Conservation (phyloP, 257 asterid species). For the Penstemon davidsonii region DNA sequence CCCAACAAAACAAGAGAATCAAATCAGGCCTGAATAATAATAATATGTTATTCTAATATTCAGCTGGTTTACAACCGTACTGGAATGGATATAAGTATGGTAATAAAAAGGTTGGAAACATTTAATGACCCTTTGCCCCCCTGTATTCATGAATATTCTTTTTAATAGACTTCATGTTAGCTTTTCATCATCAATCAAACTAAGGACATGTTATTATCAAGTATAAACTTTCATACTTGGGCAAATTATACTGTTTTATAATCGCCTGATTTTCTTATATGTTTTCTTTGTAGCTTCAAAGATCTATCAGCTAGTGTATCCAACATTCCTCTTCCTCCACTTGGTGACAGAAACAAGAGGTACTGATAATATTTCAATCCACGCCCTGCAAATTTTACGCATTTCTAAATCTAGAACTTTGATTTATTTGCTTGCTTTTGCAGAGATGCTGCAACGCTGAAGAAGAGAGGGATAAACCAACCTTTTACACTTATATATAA, state of each 20-base stretch:
- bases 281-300: slow-evolving; percentile 45
- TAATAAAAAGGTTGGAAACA: too few relatives aligned
- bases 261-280: slow-evolving; percentile 15
- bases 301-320: slow-evolving; percentile 51
- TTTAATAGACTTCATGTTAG: background rate
- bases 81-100: too few relatives aligned
- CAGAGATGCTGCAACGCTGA: slow-evolving; percentile 80
- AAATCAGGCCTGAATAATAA: too few relatives aligned
- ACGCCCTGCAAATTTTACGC: background rate
- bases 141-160: background rate
- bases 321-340: slow-evolving; percentile 61
- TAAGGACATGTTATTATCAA: too few relatives aligned
- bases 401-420: background rate
- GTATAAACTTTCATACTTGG: too few relatives aligned
- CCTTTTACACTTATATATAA: slow-evolving; percentile 42
- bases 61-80: too few relatives aligned
- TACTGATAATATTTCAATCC: slow-evolving; percentile 23
- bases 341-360: slow-evolving; percentile 68
- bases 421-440: slow-evolving; percentile 16
- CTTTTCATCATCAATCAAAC: background rate
- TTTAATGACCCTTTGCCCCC: too few relatives aligned
- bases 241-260: too few relatives aligned
- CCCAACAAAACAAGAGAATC: too few relatives aligned
- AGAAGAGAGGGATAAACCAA: slow-evolving; percentile 61
- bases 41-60: too few relatives aligned